Evolutionary conservation across 352 stramenopile genomes (phyloP).

Genomic region (Pythium phragmitis): DNA sequence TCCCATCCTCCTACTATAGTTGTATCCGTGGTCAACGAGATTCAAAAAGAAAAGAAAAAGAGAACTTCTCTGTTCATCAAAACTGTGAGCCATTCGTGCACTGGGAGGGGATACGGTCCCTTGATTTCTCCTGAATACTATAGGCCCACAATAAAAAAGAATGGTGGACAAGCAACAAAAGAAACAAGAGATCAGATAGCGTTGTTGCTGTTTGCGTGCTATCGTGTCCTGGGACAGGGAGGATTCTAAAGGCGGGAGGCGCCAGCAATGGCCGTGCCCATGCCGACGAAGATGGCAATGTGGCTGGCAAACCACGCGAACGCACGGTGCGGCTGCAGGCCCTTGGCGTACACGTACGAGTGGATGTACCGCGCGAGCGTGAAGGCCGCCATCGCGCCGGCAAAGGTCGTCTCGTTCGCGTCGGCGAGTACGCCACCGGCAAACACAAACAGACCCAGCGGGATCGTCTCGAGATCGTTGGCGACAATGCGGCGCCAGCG

Average conservation of each 20-base stretch:
- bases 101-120: no score
- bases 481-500: slow-evolving; percentile 53
- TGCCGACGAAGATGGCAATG: background rate
- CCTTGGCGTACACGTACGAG: slow-evolving; percentile 45
- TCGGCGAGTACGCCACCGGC: slow-evolving; percentile 28
- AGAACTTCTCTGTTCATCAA: no score
- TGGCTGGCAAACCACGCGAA: slow-evolving; percentile 28
- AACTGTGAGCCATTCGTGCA: background rate
- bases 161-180: no score
- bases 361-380: slow-evolving; percentile 36
- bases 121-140: no score
- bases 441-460: slow-evolving; percentile 45
- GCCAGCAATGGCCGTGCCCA: background rate
- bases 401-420: slow-evolving; percentile 21
- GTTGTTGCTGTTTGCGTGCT: no score
- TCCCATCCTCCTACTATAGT: background rate
- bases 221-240: background rate
- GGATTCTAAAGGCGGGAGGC: background rate
- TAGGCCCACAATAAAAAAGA: no score
- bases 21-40: no score
- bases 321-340: slow-evolving; percentile 41
- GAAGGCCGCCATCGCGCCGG: slow-evolving; percentile 33
- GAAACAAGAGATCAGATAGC: no score
- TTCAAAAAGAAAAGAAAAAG: background rate
- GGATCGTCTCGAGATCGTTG: slow-evolving; percentile 59